A percentile compares a stretch with the other conserved stretches of the same genome.
Evolutionary conservation across 495 filamentous ascomycete species (phyloP).

Genomic region (Entonaema liquescens): DNA sequence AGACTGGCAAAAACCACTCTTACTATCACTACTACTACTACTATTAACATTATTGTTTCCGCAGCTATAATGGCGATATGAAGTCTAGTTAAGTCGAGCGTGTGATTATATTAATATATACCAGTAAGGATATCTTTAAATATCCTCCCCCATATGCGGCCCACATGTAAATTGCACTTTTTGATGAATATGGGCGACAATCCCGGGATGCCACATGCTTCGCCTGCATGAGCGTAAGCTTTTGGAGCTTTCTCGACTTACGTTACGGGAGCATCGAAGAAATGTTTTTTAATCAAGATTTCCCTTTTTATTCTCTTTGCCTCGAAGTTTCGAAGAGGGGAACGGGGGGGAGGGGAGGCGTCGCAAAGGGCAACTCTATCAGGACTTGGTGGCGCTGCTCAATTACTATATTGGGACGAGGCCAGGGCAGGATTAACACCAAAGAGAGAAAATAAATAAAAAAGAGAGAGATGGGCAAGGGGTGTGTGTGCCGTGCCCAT

Average conservation of each 20-base stretch:
- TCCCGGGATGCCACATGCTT: constrained; percentile 41
- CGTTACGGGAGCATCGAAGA: constrained; percentile 4
- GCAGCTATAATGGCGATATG: neutral
- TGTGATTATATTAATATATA: neutral
- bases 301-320: no score
- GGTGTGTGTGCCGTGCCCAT: neutral
- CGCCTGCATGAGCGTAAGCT: constrained; percentile 29
- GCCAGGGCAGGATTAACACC: neutral
- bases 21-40: no score
- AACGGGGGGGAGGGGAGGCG: neutral
- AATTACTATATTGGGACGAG: constrained; percentile 1
- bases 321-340: neutral
- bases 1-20: neutral
- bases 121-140: constrained; percentile 16
- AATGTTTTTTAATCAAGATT: constrained; percentile 16
- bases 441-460: neutral
- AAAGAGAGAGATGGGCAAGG: neutral
- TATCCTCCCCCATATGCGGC: constrained; percentile 14
- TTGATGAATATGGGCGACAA: constrained; percentile 32
- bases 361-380: constrained; percentile 13
- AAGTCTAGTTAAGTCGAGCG: neutral
- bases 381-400: neutral
- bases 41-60: no score
- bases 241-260: constrained; percentile 5
- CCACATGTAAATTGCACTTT: constrained; percentile 30